Evolutionary conservation across 2,329 filamentous ascomycete genomes (phyloP).

Genomic region (Fusarium sp.): DNA sequence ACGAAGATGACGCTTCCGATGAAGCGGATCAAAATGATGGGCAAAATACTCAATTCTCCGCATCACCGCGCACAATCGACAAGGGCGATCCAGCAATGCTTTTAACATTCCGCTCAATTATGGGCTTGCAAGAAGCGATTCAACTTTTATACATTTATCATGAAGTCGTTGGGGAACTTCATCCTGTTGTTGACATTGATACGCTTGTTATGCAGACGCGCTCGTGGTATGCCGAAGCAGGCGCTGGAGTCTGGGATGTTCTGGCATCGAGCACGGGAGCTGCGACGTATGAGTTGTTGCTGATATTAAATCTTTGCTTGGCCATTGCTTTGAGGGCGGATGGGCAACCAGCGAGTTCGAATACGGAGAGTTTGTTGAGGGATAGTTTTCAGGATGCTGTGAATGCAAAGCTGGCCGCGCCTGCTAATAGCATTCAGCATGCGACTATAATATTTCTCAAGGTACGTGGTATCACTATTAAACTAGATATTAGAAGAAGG

Average conservation of each 20-base stretch:
- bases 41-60: not conserved
- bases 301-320: conserved; percentile 27
- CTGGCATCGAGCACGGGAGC: conserved; percentile 16
- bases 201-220: conserved; percentile 10
- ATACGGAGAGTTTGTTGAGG: conserved; percentile 15
- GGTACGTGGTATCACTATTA: not conserved
- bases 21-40: conserved; percentile 1
- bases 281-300: conserved; percentile 5
- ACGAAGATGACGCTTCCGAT: conserved; percentile 19
- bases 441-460: conserved; percentile 28
- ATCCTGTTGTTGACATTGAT: conserved; percentile 28
- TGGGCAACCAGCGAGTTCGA: not conserved
- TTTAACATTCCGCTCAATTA: conserved; percentile 20
- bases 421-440: conserved; percentile 29
- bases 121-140: conserved; percentile 16
- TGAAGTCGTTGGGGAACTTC: conserved; percentile 26
- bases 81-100: conserved; percentile 26
- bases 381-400: conserved; percentile 33
- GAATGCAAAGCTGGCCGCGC: conserved; percentile 30
- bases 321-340: conserved; percentile 25
- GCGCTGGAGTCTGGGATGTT: conserved; percentile 22
- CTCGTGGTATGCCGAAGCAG: conserved; percentile 27
- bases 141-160: conserved; percentile 29
- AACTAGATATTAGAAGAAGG: fast-evolving
- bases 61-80: conserved; percentile 4